Base-by-base conservation (phyloP, 179 eudicot species). In the Camellia oleifera region DNA sequence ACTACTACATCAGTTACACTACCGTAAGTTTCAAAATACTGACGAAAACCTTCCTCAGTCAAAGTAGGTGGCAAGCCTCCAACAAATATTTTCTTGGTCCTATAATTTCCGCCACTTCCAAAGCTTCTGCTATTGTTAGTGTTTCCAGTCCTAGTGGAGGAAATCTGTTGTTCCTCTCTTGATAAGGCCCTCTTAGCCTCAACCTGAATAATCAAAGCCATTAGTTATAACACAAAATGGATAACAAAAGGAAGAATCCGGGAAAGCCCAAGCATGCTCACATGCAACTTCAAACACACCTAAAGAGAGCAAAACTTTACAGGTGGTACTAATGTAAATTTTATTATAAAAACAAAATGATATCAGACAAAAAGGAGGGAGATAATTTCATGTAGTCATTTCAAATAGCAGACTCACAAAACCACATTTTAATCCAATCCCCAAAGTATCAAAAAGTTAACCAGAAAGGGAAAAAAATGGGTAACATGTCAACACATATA, bases 1-100 rank as follows among this genome's bases (percentile, higher is more conserved):
- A 92, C 87, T 42, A 92, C 97, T 32, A 91, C 97, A 88, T 92
- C 97, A 50, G 88, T 87, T 13, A 91, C 91, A 60, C 67, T 76
- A 52, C 97, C 97, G 81, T 84, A 92, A 17, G 82, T 62, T 81
- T 91, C 94, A 76, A 92, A 92, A 78, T 92, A 92, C 82, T 88
- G 87, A 54, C 91, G 81, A 79, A 92, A 92, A 52, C 88, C 88
- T 6, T 92, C 92, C 72, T 92, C 97, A 5, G 88, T 82, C 68
- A 92, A 45, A 4, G 89, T 86, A 67, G 97, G 82, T 48, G 94
- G 94, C 79, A 92, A 87, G 7, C 97, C 97, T 53, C 97, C 97
- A 77, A 92, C 97, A 86, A 92, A 92, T 46, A 92, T 92, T 80
- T 92, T 92, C 88, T 91, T 92, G 26, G 97, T 91, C 79, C 88